Evolutionary conservation across 2,329 filamentous ascomycete species (phyloP).

Genomic region (Clarireedia sp.): DNA sequence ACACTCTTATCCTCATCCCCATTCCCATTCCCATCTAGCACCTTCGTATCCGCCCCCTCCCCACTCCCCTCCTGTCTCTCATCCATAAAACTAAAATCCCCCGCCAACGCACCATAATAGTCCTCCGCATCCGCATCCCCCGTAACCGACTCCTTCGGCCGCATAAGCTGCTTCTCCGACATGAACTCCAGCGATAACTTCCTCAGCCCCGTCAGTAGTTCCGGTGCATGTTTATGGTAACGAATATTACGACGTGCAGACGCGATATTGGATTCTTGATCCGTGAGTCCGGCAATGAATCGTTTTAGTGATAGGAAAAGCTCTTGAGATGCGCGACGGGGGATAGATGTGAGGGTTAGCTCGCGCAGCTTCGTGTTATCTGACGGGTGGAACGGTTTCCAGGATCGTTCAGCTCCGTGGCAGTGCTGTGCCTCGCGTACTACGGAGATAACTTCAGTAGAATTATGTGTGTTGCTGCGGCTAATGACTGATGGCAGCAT

Average conservation of each 20-base stretch:
- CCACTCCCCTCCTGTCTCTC: not conserved
- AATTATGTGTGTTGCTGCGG: not conserved
- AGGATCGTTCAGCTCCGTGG: conserved; percentile 29
- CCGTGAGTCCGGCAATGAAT: conserved; percentile 40
- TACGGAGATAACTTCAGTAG: conserved; percentile 1
- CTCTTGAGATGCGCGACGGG: conserved; percentile 44
- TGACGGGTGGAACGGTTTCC: conserved; percentile 46
- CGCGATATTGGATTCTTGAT: conserved; percentile 42
- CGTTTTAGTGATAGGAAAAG: conserved; percentile 39
- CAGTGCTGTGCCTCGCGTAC: conserved; percentile 34
- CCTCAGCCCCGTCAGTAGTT: conserved; percentile 43
- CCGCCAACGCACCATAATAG: conserved; percentile 12
- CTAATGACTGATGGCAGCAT: conserved; percentile 37
- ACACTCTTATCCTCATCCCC: not conserved
- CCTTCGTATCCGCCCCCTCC: not conserved
- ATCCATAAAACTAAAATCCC: conserved; percentile 27
- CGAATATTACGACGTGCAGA: conserved; percentile 13
- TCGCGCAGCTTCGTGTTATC: conserved; percentile 48
- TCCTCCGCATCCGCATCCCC: conserved; percentile 23
- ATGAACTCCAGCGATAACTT: conserved; percentile 47
- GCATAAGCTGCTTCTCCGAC: not conserved
- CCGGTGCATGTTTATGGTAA: conserved; percentile 27
- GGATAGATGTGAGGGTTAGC: conserved; percentile 47
- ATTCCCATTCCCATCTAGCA: not conserved
- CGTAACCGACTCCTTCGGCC: conserved; percentile 12